Percentiles rank a stretch among this genome's conserved stretches.
Evolutionary conservation across 176 grass and related monocot genomes (phyloP).

Genomic region (Aegilops sharonensis): DNA sequence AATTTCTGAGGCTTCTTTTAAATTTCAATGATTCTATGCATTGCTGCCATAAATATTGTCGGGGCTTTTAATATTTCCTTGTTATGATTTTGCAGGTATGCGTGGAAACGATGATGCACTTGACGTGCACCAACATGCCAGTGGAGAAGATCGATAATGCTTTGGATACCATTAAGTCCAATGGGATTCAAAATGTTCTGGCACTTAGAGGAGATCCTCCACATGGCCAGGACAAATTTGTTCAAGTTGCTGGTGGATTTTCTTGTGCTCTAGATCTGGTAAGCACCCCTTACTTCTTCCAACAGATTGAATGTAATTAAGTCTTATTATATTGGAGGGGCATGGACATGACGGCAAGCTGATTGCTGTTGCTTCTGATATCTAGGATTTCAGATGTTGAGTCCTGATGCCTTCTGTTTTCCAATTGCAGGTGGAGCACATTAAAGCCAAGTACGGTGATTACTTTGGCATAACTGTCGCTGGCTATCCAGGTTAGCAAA

Average conservation of each 20-base stretch:
- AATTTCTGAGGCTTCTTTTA: neutral
- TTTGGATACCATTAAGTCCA: conserved; percentile 68
- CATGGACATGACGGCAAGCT: neutral
- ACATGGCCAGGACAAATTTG: conserved; percentile 83
- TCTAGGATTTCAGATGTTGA: neutral
- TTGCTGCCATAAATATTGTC: neutral
- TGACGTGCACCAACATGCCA: conserved; percentile 95
- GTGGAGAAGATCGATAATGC: conserved; percentile 87
- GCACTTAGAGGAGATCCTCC: conserved; percentile 87
- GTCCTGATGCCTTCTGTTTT: conserved; percentile 16
- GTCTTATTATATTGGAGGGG: neutral
- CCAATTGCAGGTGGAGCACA: conserved; percentile 71
- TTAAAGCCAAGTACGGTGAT: conserved; percentile 65
- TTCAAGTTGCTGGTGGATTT: conserved; percentile 81
- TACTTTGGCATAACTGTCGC: conserved; percentile 93
- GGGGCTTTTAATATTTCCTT: neutral
- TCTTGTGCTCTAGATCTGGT: conserved; percentile 91
- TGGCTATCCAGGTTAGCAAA: conserved; percentile 76
- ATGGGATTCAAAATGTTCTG: conserved; percentile 96
- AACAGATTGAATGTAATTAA: neutral
- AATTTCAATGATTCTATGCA: neutral
- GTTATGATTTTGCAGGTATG: conserved; percentile 54
- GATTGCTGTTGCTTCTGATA: neutral
- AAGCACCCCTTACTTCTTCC: neutral
- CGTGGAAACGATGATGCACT: conserved; percentile 95